phyloP scores from a whole-genome alignment of 306 rosid genomes.

The Cicer yamashitae region DNA sequence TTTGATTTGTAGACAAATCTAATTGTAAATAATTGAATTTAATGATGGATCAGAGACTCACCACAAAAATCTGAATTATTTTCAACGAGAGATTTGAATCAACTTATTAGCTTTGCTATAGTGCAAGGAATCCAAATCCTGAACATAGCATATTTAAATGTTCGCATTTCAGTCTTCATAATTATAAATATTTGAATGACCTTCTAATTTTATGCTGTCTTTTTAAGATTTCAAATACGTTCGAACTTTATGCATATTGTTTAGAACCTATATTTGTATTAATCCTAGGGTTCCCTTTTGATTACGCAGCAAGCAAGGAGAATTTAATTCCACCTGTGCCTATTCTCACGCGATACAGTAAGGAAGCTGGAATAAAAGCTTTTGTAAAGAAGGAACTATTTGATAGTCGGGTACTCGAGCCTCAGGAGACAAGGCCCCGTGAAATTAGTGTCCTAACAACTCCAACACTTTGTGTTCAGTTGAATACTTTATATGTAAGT shows the following conservation, averaged over 20 bases:
- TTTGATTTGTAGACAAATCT: slow-evolving; percentile 29
- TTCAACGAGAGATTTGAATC: slow-evolving; percentile 21
- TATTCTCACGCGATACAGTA: slow-evolving; percentile 85
- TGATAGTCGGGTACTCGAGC: slow-evolving; percentile 85
- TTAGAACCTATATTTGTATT: slow-evolving; percentile 24
- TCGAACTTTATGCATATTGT: slow-evolving; percentile 34
- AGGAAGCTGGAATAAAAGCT: slow-evolving; percentile 95
- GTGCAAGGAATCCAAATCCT: background rate
- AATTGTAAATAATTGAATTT: slow-evolving; percentile 15
- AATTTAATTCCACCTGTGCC: slow-evolving; percentile 93
- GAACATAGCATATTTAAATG: slow-evolving; percentile 23
- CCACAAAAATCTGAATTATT: slow-evolving; percentile 25
- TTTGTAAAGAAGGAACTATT: slow-evolving; percentile 95
- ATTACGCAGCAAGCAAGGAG: slow-evolving; percentile 83
- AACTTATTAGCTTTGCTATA: background rate
- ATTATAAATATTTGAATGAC: background rate
- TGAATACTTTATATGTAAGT: slow-evolving; percentile 94
- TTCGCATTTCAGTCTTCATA: slow-evolving; percentile 14
- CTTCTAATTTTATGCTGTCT: slow-evolving; percentile 24
- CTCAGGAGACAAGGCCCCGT: slow-evolving; percentile 76
- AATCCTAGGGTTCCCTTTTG: slow-evolving; percentile 45
- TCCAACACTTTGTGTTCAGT: slow-evolving; percentile 85
- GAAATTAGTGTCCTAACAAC: slow-evolving; percentile 82
- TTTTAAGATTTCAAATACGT: background rate
- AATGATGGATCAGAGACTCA: slow-evolving; percentile 10